phyloP scores from a whole-genome alignment of 495 filamentous ascomycete species.

The Melanomma pulvis-pyrius region DNA sequence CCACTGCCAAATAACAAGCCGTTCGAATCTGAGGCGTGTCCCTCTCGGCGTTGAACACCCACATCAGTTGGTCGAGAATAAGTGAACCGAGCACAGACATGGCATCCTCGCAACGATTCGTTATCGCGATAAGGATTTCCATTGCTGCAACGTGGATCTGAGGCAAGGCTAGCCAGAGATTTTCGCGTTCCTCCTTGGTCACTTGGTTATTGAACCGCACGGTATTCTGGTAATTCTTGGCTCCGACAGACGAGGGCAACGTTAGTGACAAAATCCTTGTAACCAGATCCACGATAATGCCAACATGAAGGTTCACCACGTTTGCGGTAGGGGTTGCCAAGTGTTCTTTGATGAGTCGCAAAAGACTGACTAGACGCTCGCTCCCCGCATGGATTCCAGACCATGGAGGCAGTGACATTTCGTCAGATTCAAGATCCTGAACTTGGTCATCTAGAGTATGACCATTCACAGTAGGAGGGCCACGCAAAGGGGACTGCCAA shows the following conservation, averaged over 20 bases:
- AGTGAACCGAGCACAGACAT: conserved; percentile 59
- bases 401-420: conserved; percentile 67
- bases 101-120: conserved; percentile 57
- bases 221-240: conserved; percentile 38
- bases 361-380: conserved; percentile 64
- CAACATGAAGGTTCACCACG: conserved; percentile 65
- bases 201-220: conserved; percentile 65
- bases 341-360: conserved; percentile 59
- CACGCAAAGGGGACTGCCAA: conserved; percentile 66
- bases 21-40: conserved; percentile 53
- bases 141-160: conserved; percentile 71
- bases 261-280: conserved; percentile 69
- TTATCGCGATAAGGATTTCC: conserved; percentile 56
- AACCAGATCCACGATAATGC: conserved; percentile 64
- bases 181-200: conserved; percentile 74
- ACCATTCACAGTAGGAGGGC: conserved; percentile 25
- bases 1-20: conserved; percentile 60
- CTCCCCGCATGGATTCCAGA: conserved; percentile 69
- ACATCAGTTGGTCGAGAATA: conserved; percentile 67
- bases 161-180: conserved; percentile 70
- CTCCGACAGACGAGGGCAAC: conserved; percentile 51
- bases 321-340: conserved; percentile 61
- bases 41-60: conserved; percentile 66
- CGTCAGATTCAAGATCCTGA: conserved; percentile 45
- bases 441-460: conserved; percentile 45